Percentiles rank a stretch among this genome's conserved stretches.
Conservation (phyloP, 768 basidiomycete species). For the Cyclocybe cylindracea region DNA sequence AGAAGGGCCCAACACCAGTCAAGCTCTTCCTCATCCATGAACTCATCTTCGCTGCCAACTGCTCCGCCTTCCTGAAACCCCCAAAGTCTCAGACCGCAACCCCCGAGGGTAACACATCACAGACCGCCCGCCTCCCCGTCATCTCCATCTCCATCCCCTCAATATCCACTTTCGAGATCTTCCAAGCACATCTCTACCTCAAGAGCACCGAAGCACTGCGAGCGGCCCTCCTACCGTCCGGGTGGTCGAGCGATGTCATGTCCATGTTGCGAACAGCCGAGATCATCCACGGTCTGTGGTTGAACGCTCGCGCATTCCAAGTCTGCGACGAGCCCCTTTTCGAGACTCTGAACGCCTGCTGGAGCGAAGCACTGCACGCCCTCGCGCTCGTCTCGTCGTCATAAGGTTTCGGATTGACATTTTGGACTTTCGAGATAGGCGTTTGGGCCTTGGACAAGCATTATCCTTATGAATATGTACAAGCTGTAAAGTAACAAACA, state of each 20-base stretch:
- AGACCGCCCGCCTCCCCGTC: conserved; percentile 14
- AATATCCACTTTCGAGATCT: conserved; percentile 12
- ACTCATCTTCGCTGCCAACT: conserved; percentile 17
- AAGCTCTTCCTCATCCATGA: conserved; percentile 16
- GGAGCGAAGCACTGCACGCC: conserved; percentile 5
- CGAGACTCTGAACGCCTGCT: conserved; percentile 12
- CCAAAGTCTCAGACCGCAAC: conserved; percentile 7
- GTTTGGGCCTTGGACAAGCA: background rate
- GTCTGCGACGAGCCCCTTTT: conserved; percentile 11
- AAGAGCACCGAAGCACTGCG: conserved; percentile 7
- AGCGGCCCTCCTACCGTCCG: conserved; percentile 4
- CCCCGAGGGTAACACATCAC: background rate
- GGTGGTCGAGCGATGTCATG: conserved; percentile 7
- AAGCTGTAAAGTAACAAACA: conserved; percentile 5
- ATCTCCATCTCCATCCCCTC: conserved; percentile 12
- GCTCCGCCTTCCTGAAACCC: conserved; percentile 12
- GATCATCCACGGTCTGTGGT: conserved; percentile 15
- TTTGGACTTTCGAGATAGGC: background rate
- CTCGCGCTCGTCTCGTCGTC: conserved; percentile 4
- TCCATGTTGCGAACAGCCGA: conserved; percentile 4
- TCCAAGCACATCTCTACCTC: conserved; percentile 13
- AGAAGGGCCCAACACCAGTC: background rate
- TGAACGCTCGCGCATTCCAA: conserved; percentile 15
- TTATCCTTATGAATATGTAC: conserved; percentile 11
- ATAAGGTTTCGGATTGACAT: background rate